Percentiles rank a stretch among this genome's conserved stretches.
These are phyloP conservation scores for Aspergillus luchuensis DNA, from an alignment of 2,329 filamentous ascomycete species.

Conservation along the genomic window DNA sequence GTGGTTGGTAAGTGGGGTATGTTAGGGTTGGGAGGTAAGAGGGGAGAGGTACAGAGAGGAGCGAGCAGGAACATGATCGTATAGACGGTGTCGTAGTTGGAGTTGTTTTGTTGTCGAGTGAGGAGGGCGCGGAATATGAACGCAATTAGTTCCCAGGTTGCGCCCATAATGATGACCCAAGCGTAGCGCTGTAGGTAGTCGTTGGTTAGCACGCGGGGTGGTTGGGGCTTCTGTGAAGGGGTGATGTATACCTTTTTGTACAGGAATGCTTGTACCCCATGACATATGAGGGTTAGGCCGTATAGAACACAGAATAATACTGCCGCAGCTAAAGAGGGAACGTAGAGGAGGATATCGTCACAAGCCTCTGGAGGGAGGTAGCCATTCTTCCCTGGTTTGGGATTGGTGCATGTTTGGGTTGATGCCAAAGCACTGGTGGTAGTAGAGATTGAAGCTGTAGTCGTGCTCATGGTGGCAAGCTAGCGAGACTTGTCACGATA, in stretches of 20 bases:
- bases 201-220: not conserved
- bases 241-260: constrained; percentile 31
- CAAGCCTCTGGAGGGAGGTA: constrained; percentile 42
- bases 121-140: constrained; percentile 46
- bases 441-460: constrained; percentile 1
- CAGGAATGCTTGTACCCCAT: constrained; percentile 35
- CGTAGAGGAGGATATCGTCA: constrained; percentile 35
- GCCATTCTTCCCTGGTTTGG: constrained; percentile 39
- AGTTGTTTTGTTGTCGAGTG: constrained; percentile 44
- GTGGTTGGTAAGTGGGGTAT: too few species aligned
- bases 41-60: constrained; percentile 32
- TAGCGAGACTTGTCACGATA: not conserved
- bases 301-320: constrained; percentile 38
- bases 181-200: constrained; percentile 35
- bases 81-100: constrained; percentile 33
- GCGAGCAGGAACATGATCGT: constrained; percentile 50
- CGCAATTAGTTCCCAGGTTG: constrained; percentile 42
- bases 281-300: constrained; percentile 30
- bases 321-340: constrained; percentile 35
- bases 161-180: constrained; percentile 50
- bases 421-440: constrained; percentile 18
- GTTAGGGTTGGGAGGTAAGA: too few species aligned
- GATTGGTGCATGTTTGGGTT: constrained; percentile 22
- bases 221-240: too few species aligned
- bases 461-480: constrained; percentile 9